Evolutionary conservation across 1,284 basidiomycete species (phyloP), one percentile per base, ranked within the genome.

Genomic region (Ceratorhiza oryzae-sativae): DNA sequence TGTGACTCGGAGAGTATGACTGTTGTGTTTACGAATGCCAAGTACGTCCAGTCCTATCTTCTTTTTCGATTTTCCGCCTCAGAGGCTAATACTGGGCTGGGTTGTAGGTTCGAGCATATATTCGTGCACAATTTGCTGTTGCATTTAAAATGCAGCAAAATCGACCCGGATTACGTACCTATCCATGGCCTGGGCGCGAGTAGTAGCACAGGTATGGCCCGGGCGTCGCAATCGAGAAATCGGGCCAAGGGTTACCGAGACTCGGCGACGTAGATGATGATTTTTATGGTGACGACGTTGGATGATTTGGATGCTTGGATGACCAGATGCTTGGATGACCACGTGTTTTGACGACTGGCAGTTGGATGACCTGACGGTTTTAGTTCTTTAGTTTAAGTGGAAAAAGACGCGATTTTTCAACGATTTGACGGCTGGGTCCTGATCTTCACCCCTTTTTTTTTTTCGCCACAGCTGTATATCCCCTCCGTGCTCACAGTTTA

Each of bases 1-100:
- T 95, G 93, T 77, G 89, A 86, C 75, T 93, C 91, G 39, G 89
- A 93, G 60, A 90, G 88, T 23, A 91, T 95, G 84, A 85, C 90
- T 6, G 84, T 95, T 9, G 93, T 94, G 27, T 95, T 94, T 77
- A 93, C 91, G 32, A 97, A 96, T 81, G 86, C 93, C 27, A 88
- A 90, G 92, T 93, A 76, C 80, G 91, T 86, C 3, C n/a, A 80
- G 91, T 86, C 3, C n/a, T 36, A 23, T 61, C 53, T 18, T 27
- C 62, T 74, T 56, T 49, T 67, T 70, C 63, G 58, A 34, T 25
- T 30, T 36, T 36, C 68, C 51, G 55, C 58, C 34, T 36, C 48
- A 55, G 53, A 23, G 62, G 68, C n/a, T n/a, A 65, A 62, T 75
- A 55, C 48, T 41, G 6, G 23, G 36, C 45, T 51, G 32, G 58